These are phyloP conservation scores for Teratosphaeria gauchensis DNA, from an alignment of 2,329 filamentous ascomycete species.

Conservation along the genomic window DNA sequence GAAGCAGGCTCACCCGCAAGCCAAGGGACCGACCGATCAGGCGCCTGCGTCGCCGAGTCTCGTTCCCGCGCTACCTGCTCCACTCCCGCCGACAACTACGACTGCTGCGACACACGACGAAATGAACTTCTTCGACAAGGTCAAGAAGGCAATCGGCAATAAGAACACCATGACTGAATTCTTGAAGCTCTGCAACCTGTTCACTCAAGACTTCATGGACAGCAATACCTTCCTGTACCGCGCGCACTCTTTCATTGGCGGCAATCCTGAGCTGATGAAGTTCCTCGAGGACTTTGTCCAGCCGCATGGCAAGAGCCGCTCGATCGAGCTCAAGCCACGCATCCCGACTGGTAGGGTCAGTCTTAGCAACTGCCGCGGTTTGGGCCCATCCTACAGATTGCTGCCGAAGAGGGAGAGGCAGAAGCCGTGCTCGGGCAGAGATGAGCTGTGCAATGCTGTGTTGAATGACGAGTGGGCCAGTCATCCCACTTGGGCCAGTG, in stretches of 20 bases:
- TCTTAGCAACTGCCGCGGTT: conserved; percentile 87
- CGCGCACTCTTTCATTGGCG: conserved; percentile 75
- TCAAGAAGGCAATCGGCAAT: conserved; percentile 93
- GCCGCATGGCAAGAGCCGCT: conserved; percentile 64
- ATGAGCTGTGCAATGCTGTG: conserved; percentile 86
- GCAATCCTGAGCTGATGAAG: conserved; percentile 76
- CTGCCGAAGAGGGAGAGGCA: conserved; percentile 83
- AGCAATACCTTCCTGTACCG: conserved; percentile 73
- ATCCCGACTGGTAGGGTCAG: conserved; percentile 76
- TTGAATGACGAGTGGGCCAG: conserved; percentile 98
- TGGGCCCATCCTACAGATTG: conserved; percentile 89
- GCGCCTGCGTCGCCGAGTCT: conserved; percentile 71
- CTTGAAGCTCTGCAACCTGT: conserved; percentile 91
- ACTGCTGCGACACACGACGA: conserved; percentile 74
- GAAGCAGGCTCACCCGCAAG: conserved; percentile 56
- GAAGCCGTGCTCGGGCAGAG: conserved; percentile 85
- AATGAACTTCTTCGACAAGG: conserved; percentile 86
- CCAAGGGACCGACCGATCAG: conserved; percentile 13
- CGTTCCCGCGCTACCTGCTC: conserved; percentile 78
- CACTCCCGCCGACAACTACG: conserved; percentile 65
- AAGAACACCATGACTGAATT: conserved; percentile 92
- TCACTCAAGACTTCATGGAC: conserved; percentile 85
- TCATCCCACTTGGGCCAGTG: conserved; percentile 96
- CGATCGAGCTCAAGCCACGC: conserved; percentile 68
- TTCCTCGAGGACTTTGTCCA: conserved; percentile 81